Evolutionary conservation across 176 grass and related monocot species (phyloP).

Genomic region (Carex pumila): DNA sequence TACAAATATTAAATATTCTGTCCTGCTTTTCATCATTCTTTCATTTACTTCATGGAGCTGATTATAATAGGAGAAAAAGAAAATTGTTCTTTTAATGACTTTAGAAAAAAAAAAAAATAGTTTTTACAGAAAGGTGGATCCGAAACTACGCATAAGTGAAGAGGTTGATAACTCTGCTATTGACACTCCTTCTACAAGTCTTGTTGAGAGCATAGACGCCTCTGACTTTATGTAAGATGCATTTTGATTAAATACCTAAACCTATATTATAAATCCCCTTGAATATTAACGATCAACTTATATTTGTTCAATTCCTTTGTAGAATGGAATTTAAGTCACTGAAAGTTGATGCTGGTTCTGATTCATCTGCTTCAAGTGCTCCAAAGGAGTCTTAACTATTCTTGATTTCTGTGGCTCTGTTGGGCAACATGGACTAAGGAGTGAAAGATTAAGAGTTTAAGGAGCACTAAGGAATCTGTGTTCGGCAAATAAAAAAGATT

Average conservation of each 20-base stretch:
- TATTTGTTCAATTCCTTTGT: neutral
- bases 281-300: neutral
- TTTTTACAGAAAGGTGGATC: neutral
- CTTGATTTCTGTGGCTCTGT: too few relatives aligned
- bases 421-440: too few relatives aligned
- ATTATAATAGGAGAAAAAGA: neutral
- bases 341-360: neutral
- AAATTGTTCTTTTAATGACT: neutral
- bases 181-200: neutral
- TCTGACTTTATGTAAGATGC: neutral
- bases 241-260: neutral
- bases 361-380: neutral
- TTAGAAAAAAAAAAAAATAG: neutral
- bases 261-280: neutral
- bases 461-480: too few relatives aligned
- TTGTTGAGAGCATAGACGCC: neutral
- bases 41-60: neutral
- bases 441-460: too few relatives aligned
- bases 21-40: neutral
- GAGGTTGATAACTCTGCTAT: neutral
- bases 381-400: neutral
- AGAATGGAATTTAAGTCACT: neutral
- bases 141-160: neutral
- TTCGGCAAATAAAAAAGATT: too few relatives aligned
- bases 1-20: neutral